Base-by-base conservation (phyloP, 2,329 filamentous ascomycete genomes). In the Lachnellula subtilissima region DNA sequence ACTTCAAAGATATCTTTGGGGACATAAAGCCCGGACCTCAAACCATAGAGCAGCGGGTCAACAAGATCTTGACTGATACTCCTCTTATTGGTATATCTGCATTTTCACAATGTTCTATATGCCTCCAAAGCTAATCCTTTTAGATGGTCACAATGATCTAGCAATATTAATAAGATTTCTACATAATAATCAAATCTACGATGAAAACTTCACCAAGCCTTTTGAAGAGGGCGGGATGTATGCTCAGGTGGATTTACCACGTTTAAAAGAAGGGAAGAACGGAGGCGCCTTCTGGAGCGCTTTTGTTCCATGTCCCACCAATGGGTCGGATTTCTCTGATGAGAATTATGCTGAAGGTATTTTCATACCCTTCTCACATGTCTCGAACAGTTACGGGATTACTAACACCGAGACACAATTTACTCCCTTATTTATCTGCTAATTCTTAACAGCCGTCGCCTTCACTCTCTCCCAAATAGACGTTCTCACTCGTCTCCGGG, bases 211-310 rank as follows among this genome's bases (percentile, higher is more conserved):
- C 73, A 86, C 80, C n/a, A 74, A 84, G 39, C 79, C 81, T 5
- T 96, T 96, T 67, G 81, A 86, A 61, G 75, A 88, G 22, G 90
- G 89, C 35, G 82, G 81, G 0, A 73, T 96, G 51, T 67, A 71
- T 0, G 78, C 78, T 3, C 89, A 97, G 63, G 87, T 94, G 52
- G 93, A 97, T 70, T 75, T 96, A 8, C 85, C 87, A 1, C 84
- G 92, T 5, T 78, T 96, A 48, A 78, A 81, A 37, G 72, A 82
- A 50, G 91, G 92, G 1, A 78, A 80, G 63, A 84, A 87, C 60
- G 91, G 91, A 40, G 93, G 91, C 54, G 86, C 89, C n/a, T 97
- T 97, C 70, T 97, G 92, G 93, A 92, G 87, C 69, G 90, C 94
- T 9, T 97, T 80, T 66, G 84, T 88, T 42, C 82, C 83, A 0